phyloP scores from a whole-genome alignment of 2,329 filamentous ascomycete species.

The Trichoderma afroharzianum region DNA sequence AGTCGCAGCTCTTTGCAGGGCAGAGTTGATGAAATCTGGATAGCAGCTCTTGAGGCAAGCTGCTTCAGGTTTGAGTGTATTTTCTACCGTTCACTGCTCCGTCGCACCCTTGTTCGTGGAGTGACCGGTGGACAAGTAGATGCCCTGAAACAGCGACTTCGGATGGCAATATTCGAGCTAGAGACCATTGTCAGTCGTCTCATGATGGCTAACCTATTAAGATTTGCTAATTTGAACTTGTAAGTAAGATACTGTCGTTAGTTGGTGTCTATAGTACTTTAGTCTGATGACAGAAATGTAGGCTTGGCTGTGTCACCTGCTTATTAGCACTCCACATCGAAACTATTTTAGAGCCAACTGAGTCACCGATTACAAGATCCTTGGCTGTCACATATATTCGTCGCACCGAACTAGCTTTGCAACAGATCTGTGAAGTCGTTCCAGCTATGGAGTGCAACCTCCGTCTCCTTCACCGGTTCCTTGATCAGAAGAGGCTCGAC shows the following conservation, averaged over 20 bases:
- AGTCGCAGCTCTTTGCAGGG: too few species aligned
- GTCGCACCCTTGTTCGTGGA: not conserved
- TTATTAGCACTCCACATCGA: not conserved
- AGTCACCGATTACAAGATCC: not conserved
- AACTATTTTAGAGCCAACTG: not conserved
- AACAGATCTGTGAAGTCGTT: not conserved
- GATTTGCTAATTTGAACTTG: not conserved
- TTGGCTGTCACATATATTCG: not conserved
- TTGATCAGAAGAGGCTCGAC: not conserved
- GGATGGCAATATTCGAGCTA: not conserved
- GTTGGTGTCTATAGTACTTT: not conserved
- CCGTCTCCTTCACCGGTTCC: not conserved
- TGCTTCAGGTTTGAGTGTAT: not conserved
- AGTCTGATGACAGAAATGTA: not conserved
- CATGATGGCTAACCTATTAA: not conserved
- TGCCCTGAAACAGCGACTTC: not conserved
- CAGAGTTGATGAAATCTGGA: not conserved
- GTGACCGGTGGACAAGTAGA: not conserved
- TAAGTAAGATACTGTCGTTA: not conserved
- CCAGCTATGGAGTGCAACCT: not conserved
- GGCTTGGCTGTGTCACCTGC: not conserved
- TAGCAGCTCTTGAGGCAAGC: not conserved
- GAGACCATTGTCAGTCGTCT: not conserved
- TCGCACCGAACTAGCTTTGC: not conserved
- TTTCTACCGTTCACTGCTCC: slow-evolving; percentile 52